Base-by-base conservation (phyloP, 1,139 yeast species). In the Kodamaea sp. region DNA sequence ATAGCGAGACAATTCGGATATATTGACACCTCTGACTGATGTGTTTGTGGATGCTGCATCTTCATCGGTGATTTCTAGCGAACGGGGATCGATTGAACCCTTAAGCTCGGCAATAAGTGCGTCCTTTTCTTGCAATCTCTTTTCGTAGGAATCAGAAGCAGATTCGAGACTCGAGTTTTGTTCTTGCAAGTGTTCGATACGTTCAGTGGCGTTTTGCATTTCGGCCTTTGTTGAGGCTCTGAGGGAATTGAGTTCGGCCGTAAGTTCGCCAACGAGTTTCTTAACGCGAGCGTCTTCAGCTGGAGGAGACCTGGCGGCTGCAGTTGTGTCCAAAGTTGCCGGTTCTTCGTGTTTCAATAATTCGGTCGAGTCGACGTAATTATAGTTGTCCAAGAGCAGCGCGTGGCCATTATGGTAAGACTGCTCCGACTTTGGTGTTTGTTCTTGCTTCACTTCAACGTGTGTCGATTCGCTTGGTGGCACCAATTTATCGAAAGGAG, bases 181-280 rank as follows among this genome's bases (percentile, higher is more conserved):
- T 6, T 48, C 37, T 49, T 79, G 82, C 36, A 80, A 59, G n/a
- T 48, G 49, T 29, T 58, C 56, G 34, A 79, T 78, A 44, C 69
- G 73, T 31, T 69, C 71, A 34, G 78, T 72, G 1, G 85, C 85
- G 41, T 62, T 62, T 48, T 67, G 72, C 58, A 80, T 78, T 47
- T 78, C 80, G 5, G 60, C 57, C 40, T 67, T 70, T 6, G 84
- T 71, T 6, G 75, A 63, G 7, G 60, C 41, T 47, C 67, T 76
- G 49, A 79, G 61, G 23, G 63, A 61, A 27, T 62, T 63, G 38
- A 79, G 58, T 45, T 80, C 82, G 23, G 54, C 53, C 15, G 78
- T 74, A 36, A 79, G 59, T 34, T 69, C 70, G n/a, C 54, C 52
- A 23, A 75, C 64, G 24, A 68, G 49, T 34, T 56, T 55, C 45